phyloP scores from a whole-genome alignment of 129 eudicot genomes.

The Tagetes patula region DNA sequence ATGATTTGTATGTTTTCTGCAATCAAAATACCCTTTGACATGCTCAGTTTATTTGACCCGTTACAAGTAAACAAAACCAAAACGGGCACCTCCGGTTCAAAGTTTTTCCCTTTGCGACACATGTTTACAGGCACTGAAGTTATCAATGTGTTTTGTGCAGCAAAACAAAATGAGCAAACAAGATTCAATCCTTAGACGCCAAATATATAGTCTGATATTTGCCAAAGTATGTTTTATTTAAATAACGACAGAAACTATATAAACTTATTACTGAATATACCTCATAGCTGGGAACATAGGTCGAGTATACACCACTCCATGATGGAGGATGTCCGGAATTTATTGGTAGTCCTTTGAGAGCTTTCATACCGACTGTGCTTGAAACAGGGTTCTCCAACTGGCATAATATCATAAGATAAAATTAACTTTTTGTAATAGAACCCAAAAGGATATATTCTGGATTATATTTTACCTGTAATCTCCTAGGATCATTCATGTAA shows the following conservation, averaged over 20 bases:
- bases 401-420: constrained; percentile 12
- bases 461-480: constrained; percentile 39
- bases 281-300: constrained; percentile 45
- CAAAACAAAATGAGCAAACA: not conserved
- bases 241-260: not conserved
- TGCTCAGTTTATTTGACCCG: not conserved
- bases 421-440: not conserved
- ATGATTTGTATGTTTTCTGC: not conserved
- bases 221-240: constrained; percentile 11
- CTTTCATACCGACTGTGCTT: constrained; percentile 23
- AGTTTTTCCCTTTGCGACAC: not conserved
- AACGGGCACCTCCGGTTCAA: not conserved
- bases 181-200: constrained; percentile 1
- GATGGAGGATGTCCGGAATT: constrained; percentile 40
- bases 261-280: constrained; percentile 27
- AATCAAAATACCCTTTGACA: not conserved
- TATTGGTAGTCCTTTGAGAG: constrained; percentile 43
- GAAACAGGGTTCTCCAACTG: constrained; percentile 49
- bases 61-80: not conserved
- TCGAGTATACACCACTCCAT: constrained; percentile 42
- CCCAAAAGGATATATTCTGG: not conserved
- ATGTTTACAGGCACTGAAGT: not conserved
- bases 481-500: constrained; percentile 34
- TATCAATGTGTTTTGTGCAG: not conserved
- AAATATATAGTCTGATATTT: not conserved